Conservation (phyloP, 257 asterid genomes). For the Petunia axillaris region DNA sequence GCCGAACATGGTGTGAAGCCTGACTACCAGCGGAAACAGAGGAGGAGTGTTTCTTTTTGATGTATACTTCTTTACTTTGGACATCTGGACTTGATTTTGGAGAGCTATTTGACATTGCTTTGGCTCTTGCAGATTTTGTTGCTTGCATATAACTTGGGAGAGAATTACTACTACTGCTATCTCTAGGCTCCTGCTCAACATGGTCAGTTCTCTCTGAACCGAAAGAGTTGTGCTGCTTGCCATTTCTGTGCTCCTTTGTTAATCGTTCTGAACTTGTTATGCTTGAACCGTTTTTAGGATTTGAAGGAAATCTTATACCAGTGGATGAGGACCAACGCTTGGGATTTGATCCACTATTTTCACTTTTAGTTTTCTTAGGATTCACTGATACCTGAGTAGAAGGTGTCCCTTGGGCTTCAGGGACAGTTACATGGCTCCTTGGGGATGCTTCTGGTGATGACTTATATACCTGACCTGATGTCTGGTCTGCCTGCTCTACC, state of each 20-base stretch:
- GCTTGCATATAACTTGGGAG: constrained; percentile 99
- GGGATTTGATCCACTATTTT: constrained; percentile 48
- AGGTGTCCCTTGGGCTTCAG: constrained; percentile 83
- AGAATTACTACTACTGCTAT: constrained; percentile 67
- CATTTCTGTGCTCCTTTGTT: constrained; percentile 58
- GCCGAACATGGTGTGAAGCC: constrained; percentile 82
- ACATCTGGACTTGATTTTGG: constrained; percentile 96
- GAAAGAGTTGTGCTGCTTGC: constrained; percentile 68
- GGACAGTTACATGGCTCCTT: constrained; percentile 57
- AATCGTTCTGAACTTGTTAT: constrained; percentile 60
- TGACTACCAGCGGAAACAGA: constrained; percentile 77
- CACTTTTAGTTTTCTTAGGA: constrained; percentile 59
- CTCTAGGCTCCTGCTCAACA: constrained; percentile 82
- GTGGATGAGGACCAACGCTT: constrained; percentile 55
- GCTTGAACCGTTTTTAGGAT: constrained; percentile 50
- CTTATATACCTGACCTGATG: constrained; percentile 36
- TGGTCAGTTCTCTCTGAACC: constrained; percentile 63
- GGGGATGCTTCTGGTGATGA: constrained; percentile 81
- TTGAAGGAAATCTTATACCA: constrained; percentile 51
- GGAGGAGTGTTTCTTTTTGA: constrained; percentile 81
- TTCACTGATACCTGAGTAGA: constrained; percentile 70
- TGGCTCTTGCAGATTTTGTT: constrained; percentile 94
- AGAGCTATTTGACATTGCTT: constrained; percentile 70
- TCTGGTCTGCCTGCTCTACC: constrained; percentile 48
- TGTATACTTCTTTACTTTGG: constrained; percentile 64